A percentile compares a stretch with the other conserved stretches of the same genome.
phyloP scores from a whole-genome alignment of 2,329 filamentous ascomycete genomes.

The Fusarium floridanum region DNA sequence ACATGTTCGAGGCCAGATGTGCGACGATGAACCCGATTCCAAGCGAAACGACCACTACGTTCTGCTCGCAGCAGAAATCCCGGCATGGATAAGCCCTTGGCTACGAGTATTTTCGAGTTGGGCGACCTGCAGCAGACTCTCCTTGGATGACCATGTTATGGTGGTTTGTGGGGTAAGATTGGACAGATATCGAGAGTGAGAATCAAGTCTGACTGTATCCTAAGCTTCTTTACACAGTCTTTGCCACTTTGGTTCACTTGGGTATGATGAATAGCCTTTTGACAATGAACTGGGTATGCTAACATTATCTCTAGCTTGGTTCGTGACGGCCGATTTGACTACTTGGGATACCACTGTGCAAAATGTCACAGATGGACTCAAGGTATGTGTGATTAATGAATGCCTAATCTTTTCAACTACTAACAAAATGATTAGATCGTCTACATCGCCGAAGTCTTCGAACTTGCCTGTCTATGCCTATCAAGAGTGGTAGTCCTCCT shows the following conservation, averaged over 20 bases:
- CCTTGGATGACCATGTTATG: conserved; percentile 57
- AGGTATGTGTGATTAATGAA: conserved; percentile 15
- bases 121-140: conserved; percentile 48
- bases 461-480: conserved; percentile 54
- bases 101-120: conserved; percentile 55
- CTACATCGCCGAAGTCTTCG: conserved; percentile 50
- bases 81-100: conserved; percentile 51
- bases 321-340: conserved; percentile 1
- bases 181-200: no score
- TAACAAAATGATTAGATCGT: conserved; percentile 41
- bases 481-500: conserved; percentile 56
- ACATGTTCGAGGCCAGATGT: conserved; percentile 50
- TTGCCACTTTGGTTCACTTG: conserved; percentile 27
- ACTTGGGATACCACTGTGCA: conserved; percentile 11
- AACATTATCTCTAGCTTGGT: conserved; percentile 23
- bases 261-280: conserved; percentile 2
- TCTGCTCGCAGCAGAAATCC: conserved; percentile 52
- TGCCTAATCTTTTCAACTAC: neutral
- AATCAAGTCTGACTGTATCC: conserved; percentile 8
- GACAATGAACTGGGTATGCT: neutral
- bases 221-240: conserved; percentile 44
- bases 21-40: conserved; percentile 48
- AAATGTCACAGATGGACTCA: conserved; percentile 26
- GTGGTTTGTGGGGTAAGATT: conserved; percentile 50
- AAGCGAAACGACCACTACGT: conserved; percentile 50